phyloP scores from a whole-genome alignment of 768 basidiomycete species.

The Auricularia sp. region DNA sequence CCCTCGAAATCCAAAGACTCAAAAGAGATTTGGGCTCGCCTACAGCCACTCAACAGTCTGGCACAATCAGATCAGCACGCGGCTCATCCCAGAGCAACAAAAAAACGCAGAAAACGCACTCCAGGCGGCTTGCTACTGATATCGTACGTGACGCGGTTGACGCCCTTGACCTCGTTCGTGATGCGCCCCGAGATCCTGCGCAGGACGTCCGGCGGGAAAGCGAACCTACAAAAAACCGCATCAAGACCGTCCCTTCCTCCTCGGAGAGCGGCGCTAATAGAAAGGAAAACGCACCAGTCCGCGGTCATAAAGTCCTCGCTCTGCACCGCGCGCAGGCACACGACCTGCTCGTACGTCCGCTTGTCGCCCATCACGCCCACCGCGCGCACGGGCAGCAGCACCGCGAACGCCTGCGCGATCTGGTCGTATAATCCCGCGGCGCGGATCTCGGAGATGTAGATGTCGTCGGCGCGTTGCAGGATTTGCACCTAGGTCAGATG shows the following conservation, averaged over 20 bases:
- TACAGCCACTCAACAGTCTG: constrained; percentile 26
- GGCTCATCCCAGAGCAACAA: constrained; percentile 2
- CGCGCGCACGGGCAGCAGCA: constrained; percentile 88
- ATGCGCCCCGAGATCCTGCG: constrained; percentile 91
- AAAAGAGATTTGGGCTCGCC: not conserved
- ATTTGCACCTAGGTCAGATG: constrained; percentile 45
- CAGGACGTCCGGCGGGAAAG: constrained; percentile 87
- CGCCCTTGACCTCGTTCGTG: constrained; percentile 94
- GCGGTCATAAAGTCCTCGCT: constrained; percentile 99
- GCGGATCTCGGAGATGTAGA: constrained; percentile 97
- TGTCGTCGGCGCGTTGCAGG: constrained; percentile 82
- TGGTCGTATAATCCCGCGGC: constrained; percentile 85
- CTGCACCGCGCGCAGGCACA: constrained; percentile 88
- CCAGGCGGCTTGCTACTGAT: constrained; percentile 96
- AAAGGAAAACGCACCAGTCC: constrained; percentile 59
- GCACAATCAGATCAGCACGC: not conserved
- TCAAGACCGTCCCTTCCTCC: too few relatives aligned
- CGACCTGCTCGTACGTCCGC: constrained; percentile 95
- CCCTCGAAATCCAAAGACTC: too few relatives aligned
- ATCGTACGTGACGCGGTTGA: constrained; percentile 93
- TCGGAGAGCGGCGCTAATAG: too few relatives aligned
- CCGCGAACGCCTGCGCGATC: constrained; percentile 94
- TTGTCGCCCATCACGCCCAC: constrained; percentile 97
- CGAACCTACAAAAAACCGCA: constrained; percentile 49
- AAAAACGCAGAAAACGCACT: constrained; percentile 35